Percentiles rank a stretch among this genome's conserved stretches.
Evolutionary conservation across 2,329 filamentous ascomycete genomes (phyloP).

Genomic region (Colletotrichum karsti): DNA sequence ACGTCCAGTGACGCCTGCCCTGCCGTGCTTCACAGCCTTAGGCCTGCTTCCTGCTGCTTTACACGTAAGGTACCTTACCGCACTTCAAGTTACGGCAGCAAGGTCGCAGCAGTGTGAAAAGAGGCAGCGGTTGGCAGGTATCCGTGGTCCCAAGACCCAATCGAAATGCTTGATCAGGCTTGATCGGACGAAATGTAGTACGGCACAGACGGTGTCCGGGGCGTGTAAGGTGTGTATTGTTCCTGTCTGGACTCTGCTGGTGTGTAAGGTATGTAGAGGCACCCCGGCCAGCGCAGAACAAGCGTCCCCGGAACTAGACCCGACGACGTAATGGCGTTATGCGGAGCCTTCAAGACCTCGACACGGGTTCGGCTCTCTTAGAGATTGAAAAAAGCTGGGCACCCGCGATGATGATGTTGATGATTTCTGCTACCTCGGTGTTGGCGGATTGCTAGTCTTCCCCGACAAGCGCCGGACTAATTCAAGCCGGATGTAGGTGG

Average conservation of each 20-base stretch:
- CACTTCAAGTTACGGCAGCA: not conserved
- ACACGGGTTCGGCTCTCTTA: not conserved
- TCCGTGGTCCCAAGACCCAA: constrained; percentile 6
- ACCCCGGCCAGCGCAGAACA: not conserved
- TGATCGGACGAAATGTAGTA: not conserved
- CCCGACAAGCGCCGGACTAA: not conserved
- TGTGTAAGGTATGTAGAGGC: not conserved
- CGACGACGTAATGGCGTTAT: constrained; percentile 28
- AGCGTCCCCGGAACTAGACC: constrained; percentile 13
- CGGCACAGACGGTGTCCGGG: not conserved
- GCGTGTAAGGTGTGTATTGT: not conserved
- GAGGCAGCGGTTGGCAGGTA: not conserved
- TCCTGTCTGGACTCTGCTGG: too few species aligned
- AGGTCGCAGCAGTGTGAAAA: constrained; percentile 3
- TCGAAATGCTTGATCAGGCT: too few species aligned
- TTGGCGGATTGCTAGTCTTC: not conserved
- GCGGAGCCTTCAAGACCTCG: not conserved
- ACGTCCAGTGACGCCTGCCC: too few species aligned
- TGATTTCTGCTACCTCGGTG: constrained; percentile 2
- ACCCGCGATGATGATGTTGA: constrained; percentile 13
- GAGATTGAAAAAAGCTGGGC: not conserved
- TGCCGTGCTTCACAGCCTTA: not conserved
- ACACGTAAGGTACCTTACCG: not conserved
- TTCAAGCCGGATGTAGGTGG: not conserved
- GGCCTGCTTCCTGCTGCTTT: too few species aligned